Conservation (phyloP, 805 yeast genomes). For the Crinitomyces ghanaensis region DNA sequence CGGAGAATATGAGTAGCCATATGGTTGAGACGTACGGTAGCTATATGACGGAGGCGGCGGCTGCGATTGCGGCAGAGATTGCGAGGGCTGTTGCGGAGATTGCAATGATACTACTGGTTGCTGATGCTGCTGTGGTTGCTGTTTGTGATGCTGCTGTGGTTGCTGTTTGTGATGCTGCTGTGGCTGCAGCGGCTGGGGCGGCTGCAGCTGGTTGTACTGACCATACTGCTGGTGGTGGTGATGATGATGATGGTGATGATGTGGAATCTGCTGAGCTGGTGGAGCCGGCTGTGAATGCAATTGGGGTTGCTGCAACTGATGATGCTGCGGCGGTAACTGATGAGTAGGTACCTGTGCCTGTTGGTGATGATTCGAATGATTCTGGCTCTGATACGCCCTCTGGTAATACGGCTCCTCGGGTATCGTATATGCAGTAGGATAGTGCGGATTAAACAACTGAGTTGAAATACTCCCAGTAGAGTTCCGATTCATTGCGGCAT, state of each 20-base stretch:
- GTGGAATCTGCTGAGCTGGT: conserved; percentile 7
- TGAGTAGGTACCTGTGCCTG: conserved; percentile 1
- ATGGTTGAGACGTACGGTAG: not conserved
- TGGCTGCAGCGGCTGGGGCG: too few relatives aligned
- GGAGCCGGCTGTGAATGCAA: conserved; percentile 17
- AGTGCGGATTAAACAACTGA: not conserved
- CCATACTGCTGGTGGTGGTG: conserved; percentile 18
- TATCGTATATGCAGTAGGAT: not conserved
- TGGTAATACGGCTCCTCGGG: conserved; percentile 4
- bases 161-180: conserved; percentile 6
- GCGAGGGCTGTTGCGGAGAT: conserved; percentile 6
- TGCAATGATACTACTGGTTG: conserved; percentile 1
- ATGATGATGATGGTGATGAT: conserved; percentile 19
- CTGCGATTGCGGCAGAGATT: too few relatives aligned
- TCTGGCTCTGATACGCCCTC: conserved; percentile 1
- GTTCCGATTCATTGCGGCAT: too few relatives aligned
- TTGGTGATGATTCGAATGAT: conserved; percentile 1
- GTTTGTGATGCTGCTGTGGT: not conserved
- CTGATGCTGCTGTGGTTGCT: not conserved
- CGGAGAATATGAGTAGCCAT: not conserved
- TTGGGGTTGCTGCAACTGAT: conserved; percentile 11
- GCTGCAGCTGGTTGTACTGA: too few relatives aligned
- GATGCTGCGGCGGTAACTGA: conserved; percentile 3
- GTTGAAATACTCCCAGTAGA: too few relatives aligned
- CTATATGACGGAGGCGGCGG: not conserved